These are phyloP conservation scores for Hypoxylon sp. DNA, from an alignment of 2,329 filamentous ascomycete species.

Conservation along the genomic window DNA sequence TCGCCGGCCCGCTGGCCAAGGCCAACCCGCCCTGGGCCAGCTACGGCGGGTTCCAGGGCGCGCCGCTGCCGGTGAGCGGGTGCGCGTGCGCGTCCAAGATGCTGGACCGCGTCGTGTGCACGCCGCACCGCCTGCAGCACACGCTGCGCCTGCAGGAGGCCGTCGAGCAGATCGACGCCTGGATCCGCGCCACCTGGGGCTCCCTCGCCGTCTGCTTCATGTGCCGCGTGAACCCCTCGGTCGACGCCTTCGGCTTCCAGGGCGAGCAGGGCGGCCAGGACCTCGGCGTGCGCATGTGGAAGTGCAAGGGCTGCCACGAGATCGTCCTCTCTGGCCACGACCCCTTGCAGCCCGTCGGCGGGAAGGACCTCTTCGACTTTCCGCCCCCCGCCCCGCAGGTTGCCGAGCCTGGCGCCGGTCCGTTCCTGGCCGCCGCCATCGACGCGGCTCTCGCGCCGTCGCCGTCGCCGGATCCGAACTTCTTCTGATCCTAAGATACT, in stretches of 20 bases:
- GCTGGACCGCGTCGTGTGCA: slow-evolving; percentile 47
- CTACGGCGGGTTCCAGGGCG: slow-evolving; percentile 13
- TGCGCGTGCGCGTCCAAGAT: slow-evolving; percentile 51
- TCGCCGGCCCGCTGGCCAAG: neutral
- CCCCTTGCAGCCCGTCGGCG: neutral
- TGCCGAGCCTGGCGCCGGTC: no score
- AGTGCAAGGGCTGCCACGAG: slow-evolving; percentile 48
- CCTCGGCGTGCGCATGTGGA: slow-evolving; percentile 38
- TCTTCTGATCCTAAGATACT: no score
- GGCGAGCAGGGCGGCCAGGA: slow-evolving; percentile 13
- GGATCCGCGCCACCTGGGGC: slow-evolving; percentile 38
- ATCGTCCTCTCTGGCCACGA: slow-evolving; percentile 22
- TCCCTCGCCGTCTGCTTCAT: slow-evolving; percentile 43
- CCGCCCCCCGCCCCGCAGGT: no score
- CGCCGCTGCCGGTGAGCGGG: slow-evolving; percentile 45
- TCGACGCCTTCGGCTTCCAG: slow-evolving; percentile 22
- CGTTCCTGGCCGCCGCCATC: no score
- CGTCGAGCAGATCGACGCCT: slow-evolving; percentile 42
- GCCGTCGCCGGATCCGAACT: no score
- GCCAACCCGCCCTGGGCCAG: slow-evolving; percentile 4
- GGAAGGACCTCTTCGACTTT: no score
- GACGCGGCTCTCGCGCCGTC: no score
- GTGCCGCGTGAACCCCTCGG: slow-evolving; percentile 41
- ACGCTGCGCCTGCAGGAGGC: slow-evolving; percentile 38
- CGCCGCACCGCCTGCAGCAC: slow-evolving; percentile 47